These are phyloP conservation scores for Nemania abortiva DNA, from an alignment of 2,329 filamentous ascomycete genomes.

Conservation along the genomic window DNA sequence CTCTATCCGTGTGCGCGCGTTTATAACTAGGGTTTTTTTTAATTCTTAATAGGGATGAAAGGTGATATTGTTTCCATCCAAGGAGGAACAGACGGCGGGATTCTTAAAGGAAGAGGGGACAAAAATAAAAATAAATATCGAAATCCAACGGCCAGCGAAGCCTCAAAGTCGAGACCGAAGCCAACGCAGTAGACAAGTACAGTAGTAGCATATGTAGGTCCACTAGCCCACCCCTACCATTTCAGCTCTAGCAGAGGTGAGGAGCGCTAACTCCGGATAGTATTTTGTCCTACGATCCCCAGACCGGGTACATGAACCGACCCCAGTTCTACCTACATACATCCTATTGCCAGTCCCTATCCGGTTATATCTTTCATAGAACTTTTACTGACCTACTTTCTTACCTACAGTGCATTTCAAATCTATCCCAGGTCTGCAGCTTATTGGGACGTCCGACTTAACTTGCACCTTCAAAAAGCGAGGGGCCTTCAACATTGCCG, in stretches of 20 bases:
- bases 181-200: neutral
- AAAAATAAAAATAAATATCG: slow-evolving; percentile 28
- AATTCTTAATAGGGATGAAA: neutral
- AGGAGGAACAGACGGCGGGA: slow-evolving; percentile 1
- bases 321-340: neutral
- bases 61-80: neutral
- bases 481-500: neutral
- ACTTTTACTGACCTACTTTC: neutral
- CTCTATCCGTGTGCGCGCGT: too few relatives aligned
- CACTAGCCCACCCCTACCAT: slow-evolving; percentile 17
- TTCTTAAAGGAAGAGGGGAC: slow-evolving; percentile 11
- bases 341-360: slow-evolving; percentile 17
- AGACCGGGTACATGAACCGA: neutral
- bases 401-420: slow-evolving; percentile 13
- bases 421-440: slow-evolving; percentile 24
- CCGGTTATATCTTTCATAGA: slow-evolving; percentile 34
- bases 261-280: slow-evolving; percentile 5
- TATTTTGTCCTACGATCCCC: neutral
- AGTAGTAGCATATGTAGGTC: neutral
- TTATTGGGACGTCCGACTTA: neutral
- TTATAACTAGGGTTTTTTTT: slow-evolving; percentile 15
- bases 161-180: slow-evolving; percentile 17
- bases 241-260: slow-evolving; percentile 21
- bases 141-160: slow-evolving; percentile 14
- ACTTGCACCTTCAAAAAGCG: neutral